Base-by-base conservation (phyloP, 768 basidiomycete species). In the Hygrocybe coccinea region DNA sequence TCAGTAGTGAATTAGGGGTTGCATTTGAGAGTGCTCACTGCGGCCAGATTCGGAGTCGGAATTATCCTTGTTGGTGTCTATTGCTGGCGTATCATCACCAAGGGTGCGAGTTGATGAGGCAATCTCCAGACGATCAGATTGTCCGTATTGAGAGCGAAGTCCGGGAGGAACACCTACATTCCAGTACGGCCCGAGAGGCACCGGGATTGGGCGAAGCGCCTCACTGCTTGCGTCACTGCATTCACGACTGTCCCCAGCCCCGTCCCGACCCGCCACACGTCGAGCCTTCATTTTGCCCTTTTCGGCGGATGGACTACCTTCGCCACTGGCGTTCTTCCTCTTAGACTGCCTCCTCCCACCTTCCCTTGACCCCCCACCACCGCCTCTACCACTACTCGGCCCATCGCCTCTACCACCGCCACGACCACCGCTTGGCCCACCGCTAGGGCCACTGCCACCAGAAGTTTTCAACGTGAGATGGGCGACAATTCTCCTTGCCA, bases 271-370 rank as follows among this genome's bases (percentile, higher is more conserved):
- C 35, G 49, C 49, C 49, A 50, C 49, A 50, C 33, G 33, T 37
- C 35, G 35, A 22, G 17, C 37, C 34, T 52, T 52, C 50, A 17
- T 52, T 38, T 52, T 22, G 37, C 50, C 35, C 50, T 34, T 29
- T 43, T 50, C 35, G 33, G 49, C 33, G 12, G 49, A 37, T 50
- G 49, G 33, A 37, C 50, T 19, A 38, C 39, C n/a, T 39, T 35
- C 43, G 34, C 48, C 48, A 55, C 48, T 22, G 21, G 33, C 21
- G 47, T 48, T 35, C 46, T 50, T 49, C 48, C 54, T 50, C 47
- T 50, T 36, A 38, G 55, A 51, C 48, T 33, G 35, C 49, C 36
- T 37, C 50, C 35, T 39, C 37, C 39, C 39, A 43, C 50, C 22
- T 22, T 22, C 39, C 12, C 50, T 39, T 19, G 17, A 29, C 34